Evolutionary conservation across 176 grass and related monocot genomes (phyloP).

Genomic region (Avena atlantica): DNA sequence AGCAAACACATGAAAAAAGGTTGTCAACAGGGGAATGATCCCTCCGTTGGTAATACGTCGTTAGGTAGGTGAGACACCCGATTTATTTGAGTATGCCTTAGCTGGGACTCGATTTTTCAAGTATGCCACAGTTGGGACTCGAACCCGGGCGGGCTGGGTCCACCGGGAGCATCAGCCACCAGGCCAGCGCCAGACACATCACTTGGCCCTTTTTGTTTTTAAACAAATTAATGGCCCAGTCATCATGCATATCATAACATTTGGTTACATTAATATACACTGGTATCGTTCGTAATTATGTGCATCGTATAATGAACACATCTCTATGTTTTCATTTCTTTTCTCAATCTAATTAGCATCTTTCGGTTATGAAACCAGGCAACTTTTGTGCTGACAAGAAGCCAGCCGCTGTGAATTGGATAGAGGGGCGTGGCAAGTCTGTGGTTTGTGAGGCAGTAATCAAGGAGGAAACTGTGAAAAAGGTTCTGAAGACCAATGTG

Average conservation of each 20-base stretch:
- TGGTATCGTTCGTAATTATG: too few relatives aligned
- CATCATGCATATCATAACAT: not conserved
- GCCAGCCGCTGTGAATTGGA: constrained; percentile 93
- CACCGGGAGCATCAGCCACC: too few relatives aligned
- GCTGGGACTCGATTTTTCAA: too few relatives aligned
- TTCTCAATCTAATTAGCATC: not conserved
- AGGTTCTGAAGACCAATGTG: constrained; percentile 94
- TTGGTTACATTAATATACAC: not conserved
- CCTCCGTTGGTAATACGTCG: too few relatives aligned
- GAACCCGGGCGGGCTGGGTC: too few relatives aligned
- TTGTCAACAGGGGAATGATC: too few relatives aligned
- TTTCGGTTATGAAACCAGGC: constrained; percentile 51
- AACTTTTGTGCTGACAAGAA: constrained; percentile 98
- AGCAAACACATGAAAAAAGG: not conserved
- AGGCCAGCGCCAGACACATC: not conserved
- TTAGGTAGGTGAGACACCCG: too few relatives aligned
- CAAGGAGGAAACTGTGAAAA: constrained; percentile 87
- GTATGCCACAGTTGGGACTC: too few relatives aligned
- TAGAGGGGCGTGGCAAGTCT: constrained; percentile 92
- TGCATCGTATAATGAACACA: too few relatives aligned
- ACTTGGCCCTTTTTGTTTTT: constrained; percentile 12
- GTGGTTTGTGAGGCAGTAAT: constrained; percentile 94
- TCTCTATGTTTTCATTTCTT: too few relatives aligned
- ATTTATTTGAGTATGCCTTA: too few relatives aligned
- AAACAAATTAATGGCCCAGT: not conserved